Percentiles rank a stretch among this genome's conserved stretches.
phyloP scores from a whole-genome alignment of 2,329 filamentous ascomycete genomes.

The Clarireedia hainanense region DNA sequence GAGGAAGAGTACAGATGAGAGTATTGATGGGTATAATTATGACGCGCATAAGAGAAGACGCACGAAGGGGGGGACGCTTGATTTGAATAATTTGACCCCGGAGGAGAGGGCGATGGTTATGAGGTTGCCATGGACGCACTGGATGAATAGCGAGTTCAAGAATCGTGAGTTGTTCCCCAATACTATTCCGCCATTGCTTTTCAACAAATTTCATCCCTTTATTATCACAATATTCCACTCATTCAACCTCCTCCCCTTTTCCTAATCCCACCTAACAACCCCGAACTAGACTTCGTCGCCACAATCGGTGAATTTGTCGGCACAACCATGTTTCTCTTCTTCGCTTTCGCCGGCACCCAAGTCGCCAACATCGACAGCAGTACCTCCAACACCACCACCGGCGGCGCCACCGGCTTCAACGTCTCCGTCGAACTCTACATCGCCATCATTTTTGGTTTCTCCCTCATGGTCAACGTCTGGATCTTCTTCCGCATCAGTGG shows the following conservation, averaged over 20 bases:
- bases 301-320: constrained; percentile 27
- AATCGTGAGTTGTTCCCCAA: constrained; percentile 24
- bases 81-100: constrained; percentile 34
- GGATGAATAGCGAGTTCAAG: constrained; percentile 41
- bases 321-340: constrained; percentile 32
- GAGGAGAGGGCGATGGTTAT: constrained; percentile 37
- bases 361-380: constrained; percentile 24
- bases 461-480: constrained; percentile 45
- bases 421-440: constrained; percentile 34
- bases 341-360: constrained; percentile 28
- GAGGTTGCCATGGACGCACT: constrained; percentile 37
- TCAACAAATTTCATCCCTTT: not conserved
- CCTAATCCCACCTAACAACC: not conserved
- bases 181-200: too few species aligned
- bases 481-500: constrained; percentile 38
- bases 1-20: constrained; percentile 12
- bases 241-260: not conserved
- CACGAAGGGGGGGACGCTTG: constrained; percentile 19
- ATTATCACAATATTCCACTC: not conserved
- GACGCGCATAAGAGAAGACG: constrained; percentile 10
- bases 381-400: not conserved
- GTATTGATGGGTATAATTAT: constrained; percentile 24
- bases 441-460: constrained; percentile 28
- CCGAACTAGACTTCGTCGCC: constrained; percentile 20
- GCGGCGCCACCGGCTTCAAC: constrained; percentile 1